These are phyloP conservation scores for Phytophthora ohioensis DNA, from an alignment of 352 stramenopile genomes.

Conservation along the genomic window DNA sequence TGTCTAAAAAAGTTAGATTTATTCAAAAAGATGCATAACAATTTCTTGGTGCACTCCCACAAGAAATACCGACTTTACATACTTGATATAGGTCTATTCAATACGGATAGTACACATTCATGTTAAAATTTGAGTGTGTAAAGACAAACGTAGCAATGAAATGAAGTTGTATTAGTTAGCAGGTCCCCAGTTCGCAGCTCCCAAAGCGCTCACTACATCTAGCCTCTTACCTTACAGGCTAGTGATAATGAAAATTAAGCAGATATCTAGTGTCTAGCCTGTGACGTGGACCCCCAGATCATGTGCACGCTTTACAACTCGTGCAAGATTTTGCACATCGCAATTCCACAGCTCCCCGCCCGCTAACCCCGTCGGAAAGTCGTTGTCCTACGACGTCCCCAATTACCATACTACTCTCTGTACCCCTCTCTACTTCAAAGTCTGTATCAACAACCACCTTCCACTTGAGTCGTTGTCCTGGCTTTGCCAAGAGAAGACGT, in stretches of 20 bases:
- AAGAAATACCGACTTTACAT: too few relatives aligned
- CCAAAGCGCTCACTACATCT: conserved; percentile 14
- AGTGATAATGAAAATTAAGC: neutral
- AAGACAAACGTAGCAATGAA: neutral
- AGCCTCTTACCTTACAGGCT: conserved; percentile 8
- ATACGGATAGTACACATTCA: neutral
- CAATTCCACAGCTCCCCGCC: neutral
- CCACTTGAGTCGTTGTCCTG: conserved; percentile 5
- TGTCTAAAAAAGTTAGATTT: too few relatives aligned
- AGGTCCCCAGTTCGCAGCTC: conserved; percentile 14
- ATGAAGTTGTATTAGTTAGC: neutral
- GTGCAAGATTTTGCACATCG: neutral
- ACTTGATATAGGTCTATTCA: neutral
- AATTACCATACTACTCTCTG: neutral
- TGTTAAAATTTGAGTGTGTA: neutral
- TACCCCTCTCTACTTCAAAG: neutral
- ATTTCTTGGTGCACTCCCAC: too few relatives aligned
- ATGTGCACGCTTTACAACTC: conserved; percentile 3
- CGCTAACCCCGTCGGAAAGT: conserved; percentile 7
- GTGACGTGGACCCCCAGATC: conserved; percentile 3
- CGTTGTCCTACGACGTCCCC: conserved; percentile 1
- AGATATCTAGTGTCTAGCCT: neutral
- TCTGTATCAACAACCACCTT: conserved; percentile 1
- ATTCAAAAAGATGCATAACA: too few relatives aligned
- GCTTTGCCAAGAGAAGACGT: neutral